A percentile compares a stretch with the other conserved stretches of the same genome.
phyloP scores from a whole-genome alignment of 164 flowering plant genomes.

The Tinospora cordifolia region DNA sequence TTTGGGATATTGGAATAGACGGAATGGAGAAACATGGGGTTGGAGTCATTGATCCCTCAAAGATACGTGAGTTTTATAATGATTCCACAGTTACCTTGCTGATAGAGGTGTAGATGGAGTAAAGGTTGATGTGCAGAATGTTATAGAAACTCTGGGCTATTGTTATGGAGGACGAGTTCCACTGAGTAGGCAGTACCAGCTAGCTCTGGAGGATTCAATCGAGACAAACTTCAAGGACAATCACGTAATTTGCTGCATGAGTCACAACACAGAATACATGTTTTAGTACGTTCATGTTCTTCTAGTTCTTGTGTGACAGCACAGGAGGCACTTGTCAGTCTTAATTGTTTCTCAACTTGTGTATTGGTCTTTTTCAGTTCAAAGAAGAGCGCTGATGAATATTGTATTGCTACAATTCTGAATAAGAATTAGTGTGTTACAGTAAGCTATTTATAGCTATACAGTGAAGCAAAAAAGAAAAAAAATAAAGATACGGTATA shows the following conservation, averaged over 20 bases:
- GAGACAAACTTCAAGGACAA: conserved; percentile 49
- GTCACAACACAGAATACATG: conserved; percentile 55
- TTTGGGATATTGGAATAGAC: conserved; percentile 58
- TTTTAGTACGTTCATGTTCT: conserved; percentile 33
- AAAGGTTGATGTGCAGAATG: conserved; percentile 72
- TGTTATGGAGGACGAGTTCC: conserved; percentile 70
- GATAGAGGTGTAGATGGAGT: conserved; percentile 66
- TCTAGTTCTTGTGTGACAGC: background rate
- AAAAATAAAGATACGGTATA: too few species aligned
- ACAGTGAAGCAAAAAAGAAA: too few species aligned
- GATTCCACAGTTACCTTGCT: conserved; percentile 66
- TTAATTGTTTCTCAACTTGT: background rate
- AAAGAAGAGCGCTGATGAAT: conserved; percentile 50
- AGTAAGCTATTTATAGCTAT: too few species aligned
- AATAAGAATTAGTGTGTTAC: too few species aligned
- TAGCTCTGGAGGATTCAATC: conserved; percentile 63
- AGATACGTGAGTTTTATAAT: conserved; percentile 57
- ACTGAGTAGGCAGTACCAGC: conserved; percentile 42
- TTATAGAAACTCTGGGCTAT: conserved; percentile 57
- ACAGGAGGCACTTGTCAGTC: background rate
- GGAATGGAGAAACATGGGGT: conserved; percentile 57
- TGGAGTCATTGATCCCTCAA: conserved; percentile 53
- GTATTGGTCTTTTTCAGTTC: conserved; percentile 31
- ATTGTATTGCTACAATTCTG: too few species aligned
- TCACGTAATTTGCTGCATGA: conserved; percentile 59